phyloP scores from a whole-genome alignment of 1,284 basidiomycete genomes.

The Sutorius eximius region DNA sequence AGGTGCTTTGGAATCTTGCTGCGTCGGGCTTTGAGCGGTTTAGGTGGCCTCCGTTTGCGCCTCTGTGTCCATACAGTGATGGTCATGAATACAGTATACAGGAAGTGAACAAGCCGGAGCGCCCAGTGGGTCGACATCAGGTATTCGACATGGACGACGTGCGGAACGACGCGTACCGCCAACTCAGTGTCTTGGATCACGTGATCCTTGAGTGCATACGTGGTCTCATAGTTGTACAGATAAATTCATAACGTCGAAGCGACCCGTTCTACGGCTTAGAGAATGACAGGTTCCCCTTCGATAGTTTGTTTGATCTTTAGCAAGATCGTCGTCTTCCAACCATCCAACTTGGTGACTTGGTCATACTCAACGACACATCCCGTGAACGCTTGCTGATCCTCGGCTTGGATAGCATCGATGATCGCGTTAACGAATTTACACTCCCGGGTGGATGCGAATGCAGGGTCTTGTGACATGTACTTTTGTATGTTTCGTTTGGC shows the following conservation, averaged over 20 bases:
- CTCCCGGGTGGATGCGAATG: conserved; percentile 86
- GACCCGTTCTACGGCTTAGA: conserved; percentile 15
- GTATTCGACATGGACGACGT: conserved; percentile 13
- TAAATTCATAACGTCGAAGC: not conserved
- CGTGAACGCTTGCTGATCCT: conserved; percentile 79
- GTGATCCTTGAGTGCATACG: conserved; percentile 14
- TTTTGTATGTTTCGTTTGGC: conserved; percentile 75
- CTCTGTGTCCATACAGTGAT: conserved; percentile 43
- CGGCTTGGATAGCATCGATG: conserved; percentile 77
- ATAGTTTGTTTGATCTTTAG: conserved; percentile 86
- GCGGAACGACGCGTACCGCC: not conserved
- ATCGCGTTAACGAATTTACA: conserved; percentile 82
- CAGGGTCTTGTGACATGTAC: conserved; percentile 76
- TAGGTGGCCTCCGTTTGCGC: conserved; percentile 40
- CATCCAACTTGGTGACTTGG: conserved; percentile 86
- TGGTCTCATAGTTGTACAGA: conserved; percentile 3
- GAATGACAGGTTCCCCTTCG: conserved; percentile 55
- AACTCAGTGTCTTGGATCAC: not conserved
- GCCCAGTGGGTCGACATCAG: conserved; percentile 42
- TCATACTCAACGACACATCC: conserved; percentile 83
- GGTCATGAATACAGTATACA: conserved; percentile 51
- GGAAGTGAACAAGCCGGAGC: conserved; percentile 55
- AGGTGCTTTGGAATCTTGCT: conserved; percentile 62
- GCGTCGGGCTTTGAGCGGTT: conserved; percentile 48
- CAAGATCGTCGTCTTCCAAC: conserved; percentile 91